These are phyloP conservation scores for Penicillium sp. DNA, from an alignment of 2,329 filamentous ascomycete species.

Conservation along the genomic window DNA sequence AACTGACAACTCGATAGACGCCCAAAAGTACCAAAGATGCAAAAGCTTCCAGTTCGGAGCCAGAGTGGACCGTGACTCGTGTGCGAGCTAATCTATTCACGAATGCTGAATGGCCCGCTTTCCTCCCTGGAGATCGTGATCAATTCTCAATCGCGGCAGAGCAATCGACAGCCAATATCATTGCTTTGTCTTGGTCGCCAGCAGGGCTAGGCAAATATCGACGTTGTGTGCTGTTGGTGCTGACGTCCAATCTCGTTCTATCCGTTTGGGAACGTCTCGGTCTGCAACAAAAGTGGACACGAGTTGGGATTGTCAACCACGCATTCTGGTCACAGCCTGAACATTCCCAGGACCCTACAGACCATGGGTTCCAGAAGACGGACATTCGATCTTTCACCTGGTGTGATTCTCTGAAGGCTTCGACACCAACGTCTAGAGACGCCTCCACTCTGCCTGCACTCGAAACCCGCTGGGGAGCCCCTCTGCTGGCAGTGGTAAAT, in stretches of 20 bases:
- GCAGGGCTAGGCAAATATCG: slow-evolving; percentile 57
- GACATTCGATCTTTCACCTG: slow-evolving; percentile 47
- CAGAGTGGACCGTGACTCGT: slow-evolving; percentile 40
- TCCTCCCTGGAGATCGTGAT: slow-evolving; percentile 48
- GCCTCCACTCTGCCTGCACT: slow-evolving; percentile 7
- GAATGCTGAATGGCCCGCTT: slow-evolving; percentile 50
- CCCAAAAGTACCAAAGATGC: slow-evolving; percentile 21
- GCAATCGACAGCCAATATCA: slow-evolving; percentile 54
- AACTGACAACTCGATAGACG: slow-evolving; percentile 11
- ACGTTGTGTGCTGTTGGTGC: slow-evolving; percentile 56
- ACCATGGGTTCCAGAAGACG: slow-evolving; percentile 28
- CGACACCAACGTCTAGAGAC: slow-evolving; percentile 2
- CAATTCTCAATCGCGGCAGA: slow-evolving; percentile 62
- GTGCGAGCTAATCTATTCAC: slow-evolving; percentile 57
- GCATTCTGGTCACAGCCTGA: slow-evolving; percentile 45
- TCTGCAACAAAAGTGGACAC: slow-evolving; percentile 52
- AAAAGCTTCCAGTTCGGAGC: slow-evolving; percentile 4
- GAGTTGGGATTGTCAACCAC: slow-evolving; percentile 57
- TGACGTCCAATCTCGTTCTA: slow-evolving; percentile 59
- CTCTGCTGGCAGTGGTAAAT: slow-evolving; percentile 40
- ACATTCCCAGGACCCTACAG: slow-evolving; percentile 22
- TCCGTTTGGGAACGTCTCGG: slow-evolving; percentile 58
- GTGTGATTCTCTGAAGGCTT: slow-evolving; percentile 35
- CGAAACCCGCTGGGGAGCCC: slow-evolving; percentile 38
- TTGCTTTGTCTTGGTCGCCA: slow-evolving; percentile 58